phyloP scores from a whole-genome alignment of 352 stramenopile species.

The Pelagophyceae sp. region DNA sequence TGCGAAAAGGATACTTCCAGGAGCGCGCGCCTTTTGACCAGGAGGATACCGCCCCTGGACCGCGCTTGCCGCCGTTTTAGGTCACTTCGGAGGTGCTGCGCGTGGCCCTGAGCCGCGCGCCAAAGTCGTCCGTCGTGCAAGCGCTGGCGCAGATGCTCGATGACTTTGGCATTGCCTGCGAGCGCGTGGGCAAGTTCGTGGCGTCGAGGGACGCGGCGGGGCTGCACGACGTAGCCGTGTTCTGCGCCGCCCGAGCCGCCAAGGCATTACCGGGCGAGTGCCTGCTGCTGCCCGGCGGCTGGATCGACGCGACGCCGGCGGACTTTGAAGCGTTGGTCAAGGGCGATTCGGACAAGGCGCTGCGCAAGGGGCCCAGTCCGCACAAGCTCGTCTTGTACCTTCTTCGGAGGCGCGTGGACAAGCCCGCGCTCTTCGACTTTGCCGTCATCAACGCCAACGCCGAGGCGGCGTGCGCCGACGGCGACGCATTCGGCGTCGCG shows the following conservation, averaged over 20 bases:
- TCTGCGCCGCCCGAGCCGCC: background rate
- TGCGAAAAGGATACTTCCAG: too few relatives aligned
- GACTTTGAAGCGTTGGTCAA: background rate
- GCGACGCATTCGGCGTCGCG: constrained; percentile 31
- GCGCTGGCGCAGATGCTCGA: background rate
- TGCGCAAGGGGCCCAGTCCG: too few relatives aligned
- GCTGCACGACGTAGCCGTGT: background rate
- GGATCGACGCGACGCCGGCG: background rate
- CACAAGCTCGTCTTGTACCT: background rate
- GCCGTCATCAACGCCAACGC: constrained; percentile 35
- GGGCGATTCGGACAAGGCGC: too few relatives aligned
- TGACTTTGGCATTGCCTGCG: background rate
- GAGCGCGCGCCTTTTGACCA: too few relatives aligned
- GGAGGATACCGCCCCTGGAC: too few relatives aligned
- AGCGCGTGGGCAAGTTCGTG: background rate
- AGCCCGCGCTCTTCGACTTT: constrained; percentile 32
- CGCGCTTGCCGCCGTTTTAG: too few relatives aligned
- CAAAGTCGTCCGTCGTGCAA: background rate
- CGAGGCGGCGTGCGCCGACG: constrained; percentile 21
- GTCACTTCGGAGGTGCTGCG: background rate
- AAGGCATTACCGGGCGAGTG: background rate
- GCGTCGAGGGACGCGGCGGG: background rate
- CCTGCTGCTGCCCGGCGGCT: constrained; percentile 22
- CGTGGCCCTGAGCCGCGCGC: background rate
- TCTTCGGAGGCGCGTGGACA: background rate